Conservation (phyloP, 441 rosid genomes). For the Arabidopsis lyrata region DNA sequence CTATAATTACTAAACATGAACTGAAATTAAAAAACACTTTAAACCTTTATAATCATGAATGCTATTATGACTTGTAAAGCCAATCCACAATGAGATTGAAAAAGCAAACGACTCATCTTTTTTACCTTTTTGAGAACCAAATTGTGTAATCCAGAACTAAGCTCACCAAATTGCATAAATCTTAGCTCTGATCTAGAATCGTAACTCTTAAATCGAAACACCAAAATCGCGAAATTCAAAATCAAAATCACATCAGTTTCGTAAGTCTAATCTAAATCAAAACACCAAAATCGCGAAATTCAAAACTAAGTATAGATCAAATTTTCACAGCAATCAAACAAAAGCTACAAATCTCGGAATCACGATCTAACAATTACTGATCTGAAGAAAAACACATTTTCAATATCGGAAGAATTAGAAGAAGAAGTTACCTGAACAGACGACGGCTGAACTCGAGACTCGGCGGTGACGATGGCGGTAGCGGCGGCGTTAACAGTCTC, state of each 20-base stretch:
- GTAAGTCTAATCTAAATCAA: background rate
- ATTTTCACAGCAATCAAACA: slow-evolving; percentile 36
- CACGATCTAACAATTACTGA: slow-evolving; percentile 26
- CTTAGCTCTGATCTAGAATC: slow-evolving; percentile 12
- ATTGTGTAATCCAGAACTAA: slow-evolving; percentile 5
- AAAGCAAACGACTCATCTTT: slow-evolving; percentile 18
- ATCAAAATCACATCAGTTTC: background rate
- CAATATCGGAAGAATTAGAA: background rate
- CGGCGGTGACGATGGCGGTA: slow-evolving; percentile 88
- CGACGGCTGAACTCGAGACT: slow-evolving; percentile 81
- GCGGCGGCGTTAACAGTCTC: slow-evolving; percentile 97
- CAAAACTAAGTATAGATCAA: background rate
- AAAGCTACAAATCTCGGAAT: slow-evolving; percentile 23
- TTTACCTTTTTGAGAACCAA: slow-evolving; percentile 23
- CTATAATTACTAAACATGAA: slow-evolving; percentile 21
- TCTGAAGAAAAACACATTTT: slow-evolving; percentile 1
- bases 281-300: slow-evolving; percentile 1
- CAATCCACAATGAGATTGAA: slow-evolving; percentile 9
- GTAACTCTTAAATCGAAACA: too few species aligned
- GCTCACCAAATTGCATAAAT: slow-evolving; percentile 5
- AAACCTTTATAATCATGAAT: slow-evolving; percentile 37
- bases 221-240: background rate
- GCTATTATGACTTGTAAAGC: slow-evolving; percentile 44
- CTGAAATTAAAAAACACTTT: background rate
- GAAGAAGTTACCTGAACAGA: slow-evolving; percentile 57